Percentiles rank a stretch among this genome's conserved stretches.
Conservation (phyloP, 257 asterid genomes). For the Lycium ferocissimum region DNA sequence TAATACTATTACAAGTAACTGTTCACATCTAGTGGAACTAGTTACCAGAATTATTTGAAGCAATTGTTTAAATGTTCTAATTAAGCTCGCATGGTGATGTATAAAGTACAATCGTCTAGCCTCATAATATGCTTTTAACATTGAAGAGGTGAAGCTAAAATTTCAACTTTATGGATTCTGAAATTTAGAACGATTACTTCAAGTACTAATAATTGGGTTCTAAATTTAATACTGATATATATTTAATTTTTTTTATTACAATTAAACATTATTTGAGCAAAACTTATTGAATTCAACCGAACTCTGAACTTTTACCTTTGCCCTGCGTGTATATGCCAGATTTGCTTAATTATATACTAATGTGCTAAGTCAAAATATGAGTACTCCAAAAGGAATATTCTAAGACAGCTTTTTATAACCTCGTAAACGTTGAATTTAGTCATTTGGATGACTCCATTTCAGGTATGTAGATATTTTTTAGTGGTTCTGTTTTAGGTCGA, state of each 20-base stretch:
- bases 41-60: background rate
- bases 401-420: background rate
- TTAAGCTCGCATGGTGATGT: background rate
- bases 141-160: too few species aligned
- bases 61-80: background rate
- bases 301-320: too few species aligned
- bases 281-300: too few species aligned
- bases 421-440: background rate
- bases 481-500: background rate
- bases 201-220: too few species aligned
- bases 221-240: too few species aligned
- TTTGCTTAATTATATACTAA: background rate
- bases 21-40: background rate
- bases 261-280: too few species aligned
- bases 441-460: background rate
- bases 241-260: too few species aligned
- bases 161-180: too few species aligned
- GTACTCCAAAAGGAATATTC: background rate
- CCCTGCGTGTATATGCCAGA: background rate
- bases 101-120: too few species aligned
- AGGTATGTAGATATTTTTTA: too few species aligned
- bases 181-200: too few species aligned
- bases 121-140: too few species aligned
- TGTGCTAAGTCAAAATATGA: background rate
- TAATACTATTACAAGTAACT: background rate